Evolutionary conservation across 2,329 filamentous ascomycete genomes (phyloP), one percentile per base, ranked within the genome.

Genomic region (Lecanoromycetidae sp.): DNA sequence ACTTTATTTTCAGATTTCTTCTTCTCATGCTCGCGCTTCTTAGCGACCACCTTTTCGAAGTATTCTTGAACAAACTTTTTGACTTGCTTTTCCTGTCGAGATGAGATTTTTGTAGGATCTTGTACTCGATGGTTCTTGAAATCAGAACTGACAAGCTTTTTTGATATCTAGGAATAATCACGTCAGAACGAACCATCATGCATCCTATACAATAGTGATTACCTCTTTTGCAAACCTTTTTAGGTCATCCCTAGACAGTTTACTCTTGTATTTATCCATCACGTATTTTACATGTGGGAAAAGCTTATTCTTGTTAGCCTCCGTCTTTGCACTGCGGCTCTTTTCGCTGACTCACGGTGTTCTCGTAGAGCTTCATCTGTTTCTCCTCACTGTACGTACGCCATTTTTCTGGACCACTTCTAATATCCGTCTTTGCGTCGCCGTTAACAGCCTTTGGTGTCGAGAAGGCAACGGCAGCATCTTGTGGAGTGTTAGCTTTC

Each of bases 281-380:
- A 94, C 81, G 54, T 87, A 75, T 62, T 87, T 90, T 56, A 96
- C 81, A 48, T 87, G 80, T 5, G 87, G 87, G 59, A 82, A 85
- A 5, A 95, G 72, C 87, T 91, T 5, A 12, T 20, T 39, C 35
- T 10, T 22, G 22, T 59, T 51, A 60, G 56, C 45, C 46, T 34
- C 29, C 19, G 19, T 26, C 32, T 23, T 19, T 32, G 37, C 29
- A 7, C 10, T 13, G 35, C 10, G 10, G 4, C 3, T 8, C 15
- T 20, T 22, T 9, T 20, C 12, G 20, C 44, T 30, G 23, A 70
- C 84, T 63, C 72, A 93, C 87, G 43, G 87, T 94, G 60, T 88
- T 88, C 63, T 95, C 88, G 58, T 95, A 96, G 2, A 94, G 73
- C 68, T 87, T 94, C 76, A 87, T 93, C 65, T 91, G 86, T 66